Evolutionary conservation across 176 grass and related monocot species (phyloP), one percentile per base, ranked within the genome.

Genomic region (Pharus latifolius): DNA sequence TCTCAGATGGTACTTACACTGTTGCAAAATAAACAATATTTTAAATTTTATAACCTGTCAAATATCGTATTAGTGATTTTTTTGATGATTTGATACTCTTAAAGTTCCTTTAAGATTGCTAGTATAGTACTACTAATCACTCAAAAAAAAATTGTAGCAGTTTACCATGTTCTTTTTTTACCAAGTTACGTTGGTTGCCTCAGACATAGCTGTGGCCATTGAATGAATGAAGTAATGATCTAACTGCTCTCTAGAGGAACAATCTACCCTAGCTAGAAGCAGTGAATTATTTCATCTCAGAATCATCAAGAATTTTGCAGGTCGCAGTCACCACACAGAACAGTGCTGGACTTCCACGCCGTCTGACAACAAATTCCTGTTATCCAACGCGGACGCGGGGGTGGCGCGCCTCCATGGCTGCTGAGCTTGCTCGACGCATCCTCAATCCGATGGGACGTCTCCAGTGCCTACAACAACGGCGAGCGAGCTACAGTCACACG

Each of bases 321-420:
- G 52, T 14, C n/a, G 56, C 77, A 85, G 68, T 79, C 82, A 62
- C 62, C 46, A 20, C 12, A 16, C 18, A 68, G 75, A 74, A 74
- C 76, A 79, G 76, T 74, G 62, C 56, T 64, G 60, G 42, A 3
- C 75, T 69, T 53, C 3, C 18, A 75, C 53, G 65, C 25, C 67
- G 3, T 10, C 74, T 84, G 75, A 74, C 60, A 74, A 40, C 53
- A 74, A 76, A 85, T 74, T 85, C 76, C 76, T 52, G 62, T 18
- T 46, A 66, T 47, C 14, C 76, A 74, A 74, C 2, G 45, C n/a
- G n/a, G n/a, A n/a, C n/a, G n/a, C n/a, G n/a, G n/a, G n/a, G n/a
- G n/a, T n/a, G n/a, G n/a, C n/a, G n/a, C n/a, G n/a, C n/a, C n/a
- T n/a, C n/a, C n/a, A n/a, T n/a, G n/a, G n/a, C n/a, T n/a, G n/a